A percentile compares a stretch with the other conserved stretches of the same genome.
phyloP scores from a whole-genome alignment of 1,139 yeast genomes.

The Pichia sp. region DNA sequence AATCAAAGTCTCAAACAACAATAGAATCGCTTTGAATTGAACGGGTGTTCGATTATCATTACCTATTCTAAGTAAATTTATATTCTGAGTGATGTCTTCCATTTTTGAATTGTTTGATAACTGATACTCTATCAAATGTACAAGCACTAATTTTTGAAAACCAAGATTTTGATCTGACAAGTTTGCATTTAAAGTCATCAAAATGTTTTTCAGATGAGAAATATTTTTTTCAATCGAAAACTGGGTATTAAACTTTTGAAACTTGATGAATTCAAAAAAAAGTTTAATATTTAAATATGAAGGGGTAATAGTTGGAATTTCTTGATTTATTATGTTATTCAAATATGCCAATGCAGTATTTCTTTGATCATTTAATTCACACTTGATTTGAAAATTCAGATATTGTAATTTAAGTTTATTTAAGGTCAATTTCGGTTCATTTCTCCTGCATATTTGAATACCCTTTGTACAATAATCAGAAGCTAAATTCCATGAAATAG shows the following conservation, averaged over 20 bases:
- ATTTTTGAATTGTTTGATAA: conserved; percentile 5
- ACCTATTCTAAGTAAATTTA: neutral
- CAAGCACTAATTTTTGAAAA: conserved; percentile 22
- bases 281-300: conserved; percentile 16
- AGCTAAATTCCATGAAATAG: conserved; percentile 36
- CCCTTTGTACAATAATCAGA: conserved; percentile 38
- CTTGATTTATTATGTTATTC: conserved; percentile 24
- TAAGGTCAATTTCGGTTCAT: conserved; percentile 10
- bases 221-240: conserved; percentile 29
- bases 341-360: conserved; percentile 31
- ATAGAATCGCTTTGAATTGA: conserved; percentile 32
- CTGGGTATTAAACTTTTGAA: conserved; percentile 28
- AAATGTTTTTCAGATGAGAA: conserved; percentile 27
- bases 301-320: conserved; percentile 17
- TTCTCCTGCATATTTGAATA: conserved; percentile 32
- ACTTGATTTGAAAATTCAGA: conserved; percentile 33
- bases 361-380: conserved; percentile 15
- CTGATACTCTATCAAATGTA: conserved; percentile 10
- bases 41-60: conserved; percentile 22
- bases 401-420: conserved; percentile 31
- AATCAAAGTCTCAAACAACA: conserved; percentile 26
- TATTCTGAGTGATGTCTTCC: conserved; percentile 22
- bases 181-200: conserved; percentile 11
- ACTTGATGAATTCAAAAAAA: conserved; percentile 31
- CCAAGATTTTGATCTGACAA: conserved; percentile 18